Evolutionary conservation across 306 rosid species (phyloP), one percentile per base, ranked within the genome.

Genomic region (Vicia villosa): DNA sequence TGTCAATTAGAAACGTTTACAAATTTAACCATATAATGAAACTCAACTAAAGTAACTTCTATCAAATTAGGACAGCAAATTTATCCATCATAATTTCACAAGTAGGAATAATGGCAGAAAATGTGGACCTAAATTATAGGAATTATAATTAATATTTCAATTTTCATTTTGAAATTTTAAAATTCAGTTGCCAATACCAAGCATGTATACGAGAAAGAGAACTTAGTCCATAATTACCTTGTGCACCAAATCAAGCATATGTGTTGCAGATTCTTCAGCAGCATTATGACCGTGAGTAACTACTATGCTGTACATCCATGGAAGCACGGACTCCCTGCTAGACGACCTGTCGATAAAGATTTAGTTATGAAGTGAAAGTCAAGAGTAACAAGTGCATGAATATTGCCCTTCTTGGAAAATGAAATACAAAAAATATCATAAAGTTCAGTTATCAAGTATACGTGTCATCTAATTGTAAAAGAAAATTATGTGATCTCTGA

Each of bases 271-370:
- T 60, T 88, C 86, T 55, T 83, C 85, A 74, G 74, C 74, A 62
- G 84, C 41, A 79, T 78, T 78, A 56, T 82, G 86, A 84, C 86
- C 74, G 50, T 87, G 92, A 77, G 79, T 84, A 70, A 86, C 81
- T 80, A 91, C 68, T 69, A 94, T 85, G 87, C 83, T 63, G 74
- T 87, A 80, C 36, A 94, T 87, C 99, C 99, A 94, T 21, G 92
- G 97, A 73, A 94, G 86, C 65, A 81, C 85, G 17, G 79, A 73
- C 76, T 87, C 86, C 75, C 96, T 90, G 0, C 78, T 75, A 64
- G 80, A 75, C 20, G 89, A 77, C 85, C 99, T 94, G 88, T 74
- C 66, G 77, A 61, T 46, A 81, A 70, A 68, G 41, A 74, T 68
- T 63, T 58, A 70, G 62, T 56, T 51, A 75, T 46, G 37, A 63